Evolutionary conservation across 2,329 filamentous ascomycete genomes (phyloP), one percentile per base, ranked within the genome.

Genomic region (Ophiostoma triangulosporum): DNA sequence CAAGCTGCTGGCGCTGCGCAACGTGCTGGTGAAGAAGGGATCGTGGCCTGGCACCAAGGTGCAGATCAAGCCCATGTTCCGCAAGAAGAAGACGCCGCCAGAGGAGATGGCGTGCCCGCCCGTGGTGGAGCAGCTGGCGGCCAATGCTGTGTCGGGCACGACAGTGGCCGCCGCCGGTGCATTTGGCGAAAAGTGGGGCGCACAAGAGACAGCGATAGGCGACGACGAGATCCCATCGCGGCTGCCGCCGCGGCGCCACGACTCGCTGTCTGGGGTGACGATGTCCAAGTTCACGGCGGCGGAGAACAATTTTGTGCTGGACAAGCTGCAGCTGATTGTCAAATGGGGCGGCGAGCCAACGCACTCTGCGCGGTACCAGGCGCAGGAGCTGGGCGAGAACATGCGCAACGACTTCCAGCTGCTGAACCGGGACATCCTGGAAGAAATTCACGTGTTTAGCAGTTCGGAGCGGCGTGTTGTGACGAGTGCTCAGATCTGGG

Each of bases 311-410:
- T 76, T 97, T 49, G 85, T 95, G 1, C 76, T 98, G 2, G 94
- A 98, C 66, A 98, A 98, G 68, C 73, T 98, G 32, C 93, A 98
- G 66, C 78, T 98, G 36, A 94, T 98, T 61, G 93, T 98, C 68
- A 98, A 98, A 65, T 98, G 93, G 94, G 93, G 93, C 60, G 93
- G 93, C 38, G 93, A 98, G 66, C 93, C 94, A 12, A 98, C 93
- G 0, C 94, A 98, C 68, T 95, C 93, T 27, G 94, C 93, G 31
- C 81, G 93, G 50, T 97, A 98, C 65, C 93, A 98, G 68, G 83
- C 93, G 1, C 89, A 95, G 62, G 94, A 98, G 64, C 79, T 98
- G 9, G 93, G 91, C 17, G 82, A 94, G 61, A 96, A 90, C 64
- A 95, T 97, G 86, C 81, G 93, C 26, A 95, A 95, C 65, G 93